These are phyloP conservation scores for Verticillium albo-atrum DNA, from an alignment of 2,329 filamentous ascomycete genomes.

Conservation along the genomic window DNA sequence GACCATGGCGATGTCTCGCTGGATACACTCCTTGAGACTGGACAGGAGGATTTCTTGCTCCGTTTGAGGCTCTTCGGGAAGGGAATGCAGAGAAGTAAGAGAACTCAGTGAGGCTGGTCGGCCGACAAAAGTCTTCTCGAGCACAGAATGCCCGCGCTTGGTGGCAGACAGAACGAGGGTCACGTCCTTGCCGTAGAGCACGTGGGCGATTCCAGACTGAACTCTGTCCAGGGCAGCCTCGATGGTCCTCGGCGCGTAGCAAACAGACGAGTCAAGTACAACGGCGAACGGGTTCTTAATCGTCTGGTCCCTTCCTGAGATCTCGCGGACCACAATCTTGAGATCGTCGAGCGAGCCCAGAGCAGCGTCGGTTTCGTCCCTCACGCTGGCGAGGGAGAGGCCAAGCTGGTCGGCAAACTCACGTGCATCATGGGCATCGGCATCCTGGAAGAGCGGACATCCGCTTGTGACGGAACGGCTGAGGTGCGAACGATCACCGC, in stretches of 20 bases:
- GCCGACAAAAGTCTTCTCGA: conserved; percentile 45
- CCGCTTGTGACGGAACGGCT: conserved; percentile 36
- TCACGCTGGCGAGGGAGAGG: conserved; percentile 26
- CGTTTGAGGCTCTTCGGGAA: conserved; percentile 25
- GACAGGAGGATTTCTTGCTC: conserved; percentile 32
- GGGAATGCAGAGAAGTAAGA: background rate
- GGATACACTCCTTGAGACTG: conserved; percentile 39
- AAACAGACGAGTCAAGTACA: conserved; percentile 33
- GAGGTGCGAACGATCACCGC: conserved; percentile 40
- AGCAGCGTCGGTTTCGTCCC: conserved; percentile 35
- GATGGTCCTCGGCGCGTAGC: conserved; percentile 38
- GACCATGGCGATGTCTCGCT: conserved; percentile 42
- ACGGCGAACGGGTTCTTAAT: conserved; percentile 42
- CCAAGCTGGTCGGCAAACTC: conserved; percentile 38
- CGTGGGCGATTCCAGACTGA: conserved; percentile 44
- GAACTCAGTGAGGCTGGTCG: conserved; percentile 4
- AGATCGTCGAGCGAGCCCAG: conserved; percentile 41
- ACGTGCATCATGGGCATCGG: conserved; percentile 36
- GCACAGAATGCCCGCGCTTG: conserved; percentile 48
- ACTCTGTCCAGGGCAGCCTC: conserved; percentile 47
- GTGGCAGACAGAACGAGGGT: conserved; percentile 42
- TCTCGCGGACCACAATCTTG: conserved; percentile 40
- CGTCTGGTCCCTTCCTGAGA: conserved; percentile 41
- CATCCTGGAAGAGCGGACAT: conserved; percentile 39
- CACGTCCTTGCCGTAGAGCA: conserved; percentile 41